Base-by-base conservation (phyloP, 345 rosid genomes). In the Sisymbrium altissimum region DNA sequence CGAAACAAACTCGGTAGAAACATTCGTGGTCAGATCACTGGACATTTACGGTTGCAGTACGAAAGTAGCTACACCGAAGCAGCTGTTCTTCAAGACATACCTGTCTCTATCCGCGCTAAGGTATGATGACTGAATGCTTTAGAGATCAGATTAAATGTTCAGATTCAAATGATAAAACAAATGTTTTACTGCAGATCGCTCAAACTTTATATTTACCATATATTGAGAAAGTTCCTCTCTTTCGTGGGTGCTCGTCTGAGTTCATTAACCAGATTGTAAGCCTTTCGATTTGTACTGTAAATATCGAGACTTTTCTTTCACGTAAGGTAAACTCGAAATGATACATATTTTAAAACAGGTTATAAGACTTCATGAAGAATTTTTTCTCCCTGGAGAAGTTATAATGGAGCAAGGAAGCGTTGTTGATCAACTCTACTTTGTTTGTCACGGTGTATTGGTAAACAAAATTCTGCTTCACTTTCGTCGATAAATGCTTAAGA, bases 221-320 rank as follows among this genome's bases (percentile, higher is more conserved):
- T 61, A 85, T 93, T 64, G 83, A 78, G 70, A 85, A 87, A 70
- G 88, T 85, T 57, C 65, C 84, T 61, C 88, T 90, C 77, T 89
- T 93, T 66, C 87, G 73, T 32, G 88, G 89, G 0, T 93, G 97
- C 79, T 88, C 98, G 10, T 64, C 61, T 11, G 97, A 78, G 66
- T 93, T 90, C 90, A 82, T 87, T 57, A 90, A 90, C 84, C 90
- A 87, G 57, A 86, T 87, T 49, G 98, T 93, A 86, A 88, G 93
- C 55, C 33, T 36, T 45, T 61, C 14, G 46, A 64, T 66, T 69
- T 21, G 11, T 57, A 32, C 40, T n/a, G 50, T 39, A 32, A 50
- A 77, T 1, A 43, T 38, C 15, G 5, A 54, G 48, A 15, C 13
- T 17, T 35, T 48, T 63, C 23, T 30, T 7, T 41, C 33, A 45